phyloP scores from a whole-genome alignment of 192 early-diverging fungal genomes.

The Gamsiella multidivaricata region DNA sequence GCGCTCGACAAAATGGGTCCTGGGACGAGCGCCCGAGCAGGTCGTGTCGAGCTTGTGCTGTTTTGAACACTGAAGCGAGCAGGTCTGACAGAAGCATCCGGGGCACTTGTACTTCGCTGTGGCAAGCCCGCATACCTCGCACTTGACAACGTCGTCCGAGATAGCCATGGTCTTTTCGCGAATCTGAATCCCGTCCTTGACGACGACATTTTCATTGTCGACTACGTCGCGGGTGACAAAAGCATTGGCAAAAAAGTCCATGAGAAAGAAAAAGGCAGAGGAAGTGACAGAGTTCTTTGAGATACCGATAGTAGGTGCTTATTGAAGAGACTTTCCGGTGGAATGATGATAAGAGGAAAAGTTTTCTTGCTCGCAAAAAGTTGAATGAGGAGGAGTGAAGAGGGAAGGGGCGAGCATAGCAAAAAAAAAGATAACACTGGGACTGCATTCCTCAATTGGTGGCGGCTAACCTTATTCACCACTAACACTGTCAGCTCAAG shows the following conservation, averaged over 20 bases:
- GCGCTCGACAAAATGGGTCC: conserved; percentile 68
- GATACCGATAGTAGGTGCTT: too few relatives aligned
- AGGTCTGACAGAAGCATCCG: conserved; percentile 69
- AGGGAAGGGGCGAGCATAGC: background rate
- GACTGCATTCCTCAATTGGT: too few relatives aligned
- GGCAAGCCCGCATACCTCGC: conserved; percentile 58
- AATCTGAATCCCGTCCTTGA: conserved; percentile 52
- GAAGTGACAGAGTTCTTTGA: background rate
- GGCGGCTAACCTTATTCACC: too few relatives aligned
- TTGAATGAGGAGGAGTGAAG: background rate
- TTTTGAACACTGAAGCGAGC: conserved; percentile 75
- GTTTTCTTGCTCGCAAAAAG: too few relatives aligned
- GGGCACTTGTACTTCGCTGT: conserved; percentile 77
- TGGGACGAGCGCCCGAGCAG: conserved; percentile 73
- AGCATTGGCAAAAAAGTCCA: conserved; percentile 53
- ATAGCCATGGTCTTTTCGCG: conserved; percentile 19
- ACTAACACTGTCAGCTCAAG: too few relatives aligned
- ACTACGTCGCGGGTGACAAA: conserved; percentile 34
- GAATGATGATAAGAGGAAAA: too few relatives aligned
- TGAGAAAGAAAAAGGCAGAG: background rate
- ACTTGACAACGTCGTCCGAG: conserved; percentile 42
- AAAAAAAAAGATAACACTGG: too few relatives aligned
- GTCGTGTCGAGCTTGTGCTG: conserved; percentile 67
- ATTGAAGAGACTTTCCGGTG: too few relatives aligned
- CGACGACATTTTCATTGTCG: conserved; percentile 10